Conservation (phyloP, 257 asterid genomes). For the Scutellaria baicalensis region DNA sequence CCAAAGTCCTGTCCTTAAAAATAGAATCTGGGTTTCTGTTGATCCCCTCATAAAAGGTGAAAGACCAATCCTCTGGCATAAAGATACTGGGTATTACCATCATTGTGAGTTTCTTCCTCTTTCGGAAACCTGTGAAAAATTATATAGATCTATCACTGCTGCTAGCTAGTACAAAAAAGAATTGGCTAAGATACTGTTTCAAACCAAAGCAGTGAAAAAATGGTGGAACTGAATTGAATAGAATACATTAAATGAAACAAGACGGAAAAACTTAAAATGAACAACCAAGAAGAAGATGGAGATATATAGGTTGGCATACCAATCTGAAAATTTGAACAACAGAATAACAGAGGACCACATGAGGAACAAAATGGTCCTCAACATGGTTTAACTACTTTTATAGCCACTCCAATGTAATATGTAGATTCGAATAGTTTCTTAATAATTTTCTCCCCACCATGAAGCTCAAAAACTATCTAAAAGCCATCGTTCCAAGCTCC, state of each 20-base stretch:
- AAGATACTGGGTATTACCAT: slow-evolving; percentile 96
- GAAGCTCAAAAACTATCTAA: background rate
- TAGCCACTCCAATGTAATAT: background rate
- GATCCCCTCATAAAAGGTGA: slow-evolving; percentile 94
- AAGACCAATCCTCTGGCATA: slow-evolving; percentile 97
- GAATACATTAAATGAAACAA: background rate
- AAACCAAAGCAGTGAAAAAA: background rate
- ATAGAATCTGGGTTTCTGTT: slow-evolving; percentile 93
- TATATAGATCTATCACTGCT: background rate
- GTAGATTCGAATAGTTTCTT: background rate
- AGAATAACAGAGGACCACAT: background rate
- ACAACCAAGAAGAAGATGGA: slow-evolving; percentile 10
- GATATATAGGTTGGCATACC: background rate
- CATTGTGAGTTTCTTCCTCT: slow-evolving; percentile 84
- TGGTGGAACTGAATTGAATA: background rate
- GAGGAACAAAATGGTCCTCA: background rate
- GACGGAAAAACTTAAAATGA: background rate
- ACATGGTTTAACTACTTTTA: background rate
- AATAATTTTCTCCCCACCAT: background rate
- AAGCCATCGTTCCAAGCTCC: slow-evolving; percentile 5
- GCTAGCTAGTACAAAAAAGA: slow-evolving; percentile 5
- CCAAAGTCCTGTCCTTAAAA: slow-evolving; percentile 81
- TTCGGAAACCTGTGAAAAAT: slow-evolving; percentile 45
- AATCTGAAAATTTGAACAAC: background rate
- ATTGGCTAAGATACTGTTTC: background rate